Conservation (phyloP, 2,329 filamentous ascomycete species). For the Monosporascus cannonballus region DNA sequence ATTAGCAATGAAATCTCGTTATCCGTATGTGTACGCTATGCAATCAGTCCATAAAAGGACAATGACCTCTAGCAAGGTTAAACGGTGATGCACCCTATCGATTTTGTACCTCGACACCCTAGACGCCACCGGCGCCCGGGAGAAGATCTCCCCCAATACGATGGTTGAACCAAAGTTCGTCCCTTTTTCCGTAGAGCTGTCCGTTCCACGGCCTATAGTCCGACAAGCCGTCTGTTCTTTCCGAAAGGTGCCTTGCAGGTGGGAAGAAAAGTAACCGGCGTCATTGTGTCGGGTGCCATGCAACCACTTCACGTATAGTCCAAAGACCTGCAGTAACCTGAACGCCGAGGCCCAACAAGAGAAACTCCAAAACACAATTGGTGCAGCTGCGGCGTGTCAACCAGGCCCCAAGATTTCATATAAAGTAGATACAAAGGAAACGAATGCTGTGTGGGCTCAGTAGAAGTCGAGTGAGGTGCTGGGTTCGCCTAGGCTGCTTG, state of each 20-base stretch:
- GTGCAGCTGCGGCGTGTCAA: background rate
- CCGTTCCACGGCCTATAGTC: background rate
- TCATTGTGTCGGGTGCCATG: slow-evolving; percentile 3
- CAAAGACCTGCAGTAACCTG: slow-evolving; percentile 9
- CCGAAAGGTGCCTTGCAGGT: background rate
- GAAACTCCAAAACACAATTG: background rate
- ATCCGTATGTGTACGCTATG: background rate
- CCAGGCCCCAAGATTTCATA: slow-evolving; percentile 8
- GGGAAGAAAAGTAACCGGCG: background rate
- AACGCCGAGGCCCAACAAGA: slow-evolving; percentile 11
- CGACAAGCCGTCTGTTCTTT: background rate
- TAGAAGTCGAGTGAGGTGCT: too few relatives aligned
- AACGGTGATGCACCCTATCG: background rate
- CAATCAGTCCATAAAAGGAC: background rate
- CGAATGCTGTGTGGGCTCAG: slow-evolving; percentile 3
- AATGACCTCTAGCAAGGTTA: background rate
- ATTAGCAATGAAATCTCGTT: background rate
- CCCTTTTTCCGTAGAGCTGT: background rate
- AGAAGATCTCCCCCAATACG: background rate
- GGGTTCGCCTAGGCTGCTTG: background rate
- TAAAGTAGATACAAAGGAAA: slow-evolving; percentile 24
- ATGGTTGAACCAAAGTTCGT: background rate
- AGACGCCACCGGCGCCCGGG: background rate
- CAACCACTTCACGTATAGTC: background rate
- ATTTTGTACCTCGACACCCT: background rate